Percentiles rank a stretch among this genome's conserved stretches.
Evolutionary conservation across 495 filamentous ascomycete genomes (phyloP).

Genomic region (Melanomma pulvis-pyrius): DNA sequence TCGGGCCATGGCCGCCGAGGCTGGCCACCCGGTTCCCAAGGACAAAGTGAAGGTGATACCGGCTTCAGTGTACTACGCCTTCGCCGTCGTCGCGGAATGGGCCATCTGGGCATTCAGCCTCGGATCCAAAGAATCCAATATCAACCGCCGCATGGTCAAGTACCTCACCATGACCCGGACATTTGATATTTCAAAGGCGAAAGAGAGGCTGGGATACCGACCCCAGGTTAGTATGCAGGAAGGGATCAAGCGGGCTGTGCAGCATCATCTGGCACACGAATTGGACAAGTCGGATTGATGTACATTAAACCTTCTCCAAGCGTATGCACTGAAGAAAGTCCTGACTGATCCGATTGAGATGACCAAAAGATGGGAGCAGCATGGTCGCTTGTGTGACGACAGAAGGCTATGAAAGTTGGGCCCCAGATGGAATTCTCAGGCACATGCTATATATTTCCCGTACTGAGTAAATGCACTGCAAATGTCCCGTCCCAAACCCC

Average conservation of each 20-base stretch:
- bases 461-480: background rate
- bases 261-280: background rate
- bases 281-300: background rate
- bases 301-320: background rate
- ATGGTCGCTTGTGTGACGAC: too few relatives aligned
- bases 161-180: background rate
- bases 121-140: background rate
- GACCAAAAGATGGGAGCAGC: too few relatives aligned
- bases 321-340: too few relatives aligned
- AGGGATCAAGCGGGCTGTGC: conserved; percentile 2
- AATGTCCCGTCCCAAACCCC: background rate
- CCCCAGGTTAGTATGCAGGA: conserved; percentile 13
- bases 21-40: conserved; percentile 1
- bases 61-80: background rate
- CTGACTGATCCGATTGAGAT: too few relatives aligned
- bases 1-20: conserved; percentile 2
- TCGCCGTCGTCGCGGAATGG: conserved; percentile 7
- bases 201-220: conserved; percentile 8
- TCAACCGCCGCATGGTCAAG: background rate
- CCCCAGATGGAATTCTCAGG: background rate
- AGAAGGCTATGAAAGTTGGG: background rate
- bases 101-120: background rate
- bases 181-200: conserved; percentile 14
- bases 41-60: conserved; percentile 2
- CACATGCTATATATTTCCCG: background rate